A percentile compares a stretch with the other conserved stretches of the same genome.
These are phyloP conservation scores for Tuber calosporum DNA, from an alignment of 495 filamentous ascomycete species.

Conservation along the genomic window DNA sequence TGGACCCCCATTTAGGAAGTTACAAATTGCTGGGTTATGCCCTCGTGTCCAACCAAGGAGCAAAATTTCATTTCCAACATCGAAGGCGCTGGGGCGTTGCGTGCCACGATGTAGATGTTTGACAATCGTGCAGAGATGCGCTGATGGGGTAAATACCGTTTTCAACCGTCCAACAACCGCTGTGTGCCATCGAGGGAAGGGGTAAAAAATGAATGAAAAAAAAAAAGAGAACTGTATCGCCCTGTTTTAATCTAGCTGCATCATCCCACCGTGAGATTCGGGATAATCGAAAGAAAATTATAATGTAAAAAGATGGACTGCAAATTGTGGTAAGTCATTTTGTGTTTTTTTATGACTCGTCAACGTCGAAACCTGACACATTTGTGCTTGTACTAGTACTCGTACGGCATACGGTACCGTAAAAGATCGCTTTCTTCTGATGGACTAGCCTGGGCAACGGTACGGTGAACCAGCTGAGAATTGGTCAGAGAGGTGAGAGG, in stretches of 20 bases:
- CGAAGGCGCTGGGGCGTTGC: neutral
- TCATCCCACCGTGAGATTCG: neutral
- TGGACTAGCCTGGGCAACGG: no score
- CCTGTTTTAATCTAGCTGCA: neutral
- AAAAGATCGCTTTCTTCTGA: no score
- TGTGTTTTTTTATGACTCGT: neutral
- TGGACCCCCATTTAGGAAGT: slow-evolving; percentile 6
- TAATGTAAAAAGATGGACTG: neutral
- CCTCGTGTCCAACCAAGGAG: neutral
- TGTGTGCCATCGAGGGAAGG: neutral
- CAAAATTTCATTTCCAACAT: neutral
- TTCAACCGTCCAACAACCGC: neutral
- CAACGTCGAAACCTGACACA: neutral
- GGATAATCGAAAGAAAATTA: neutral
- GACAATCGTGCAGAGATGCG: neutral
- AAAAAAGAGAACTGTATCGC: neutral
- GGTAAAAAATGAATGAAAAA: no score
- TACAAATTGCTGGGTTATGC: neutral
- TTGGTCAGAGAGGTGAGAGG: no score
- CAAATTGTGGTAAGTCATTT: neutral
- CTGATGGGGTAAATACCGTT: neutral
- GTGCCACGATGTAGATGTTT: neutral
- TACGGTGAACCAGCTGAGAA: no score
- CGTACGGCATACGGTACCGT: no score
- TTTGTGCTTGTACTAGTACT: neutral